A percentile compares a stretch with the other conserved stretches of the same genome.
Evolutionary conservation across 176 grass and related monocot species (phyloP).

Genomic region (Tuctoria greenei): DNA sequence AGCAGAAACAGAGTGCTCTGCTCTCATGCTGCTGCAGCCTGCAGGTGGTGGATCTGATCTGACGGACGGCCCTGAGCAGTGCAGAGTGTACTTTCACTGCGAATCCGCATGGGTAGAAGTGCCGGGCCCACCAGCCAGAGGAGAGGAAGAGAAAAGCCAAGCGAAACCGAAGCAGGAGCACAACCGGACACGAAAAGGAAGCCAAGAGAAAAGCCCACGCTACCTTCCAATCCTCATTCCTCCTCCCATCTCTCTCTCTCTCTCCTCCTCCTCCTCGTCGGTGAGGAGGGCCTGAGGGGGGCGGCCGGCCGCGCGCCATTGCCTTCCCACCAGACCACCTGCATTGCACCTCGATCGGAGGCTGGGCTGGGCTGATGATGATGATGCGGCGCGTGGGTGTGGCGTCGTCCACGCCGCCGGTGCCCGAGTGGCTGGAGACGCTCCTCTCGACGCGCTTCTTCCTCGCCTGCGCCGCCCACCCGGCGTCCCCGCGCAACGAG

Average conservation of each 20-base stretch:
- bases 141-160: not conserved
- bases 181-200: slow-evolving; percentile 6
- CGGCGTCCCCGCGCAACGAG: slow-evolving; percentile 62
- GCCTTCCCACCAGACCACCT: not conserved
- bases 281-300: not conserved
- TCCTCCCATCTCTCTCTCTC: not conserved
- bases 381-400: slow-evolving; percentile 52
- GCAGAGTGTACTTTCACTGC: not conserved
- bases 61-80: not conserved
- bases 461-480: slow-evolving; percentile 53
- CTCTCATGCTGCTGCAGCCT: too few relatives aligned
- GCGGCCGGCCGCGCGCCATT: not conserved
- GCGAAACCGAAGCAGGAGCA: not conserved
- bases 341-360: not conserved
- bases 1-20: not conserved
- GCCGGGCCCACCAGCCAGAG: not conserved
- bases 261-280: too few relatives aligned
- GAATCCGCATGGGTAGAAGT: slow-evolving; percentile 17
- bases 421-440: slow-evolving; percentile 67
- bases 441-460: slow-evolving; percentile 69
- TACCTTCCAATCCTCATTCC: slow-evolving; percentile 20
- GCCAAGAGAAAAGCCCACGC: slow-evolving; percentile 27
- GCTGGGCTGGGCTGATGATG: slow-evolving; percentile 1
- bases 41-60: not conserved
- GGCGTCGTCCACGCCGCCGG: slow-evolving; percentile 41